A percentile compares a stretch with the other conserved stretches of the same genome.
Evolutionary conservation across 192 early-diverging fungal genomes (phyloP).

Genomic region (Physocladia obscura): DNA sequence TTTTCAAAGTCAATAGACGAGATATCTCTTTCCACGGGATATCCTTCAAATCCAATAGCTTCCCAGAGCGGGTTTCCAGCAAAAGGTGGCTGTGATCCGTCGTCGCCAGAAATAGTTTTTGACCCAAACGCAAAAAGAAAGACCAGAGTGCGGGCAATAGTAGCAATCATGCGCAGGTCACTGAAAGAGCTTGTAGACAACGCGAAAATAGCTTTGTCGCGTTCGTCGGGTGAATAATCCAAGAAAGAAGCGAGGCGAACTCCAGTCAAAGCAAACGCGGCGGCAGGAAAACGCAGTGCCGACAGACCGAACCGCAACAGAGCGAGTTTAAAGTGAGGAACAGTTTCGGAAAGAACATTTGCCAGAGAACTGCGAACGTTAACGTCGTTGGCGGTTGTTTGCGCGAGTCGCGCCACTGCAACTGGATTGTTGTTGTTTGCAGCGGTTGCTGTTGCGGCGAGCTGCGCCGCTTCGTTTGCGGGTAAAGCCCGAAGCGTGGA

Average conservation of each 20-base stretch:
- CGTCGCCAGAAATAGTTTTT: too few species aligned
- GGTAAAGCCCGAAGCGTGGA: too few species aligned
- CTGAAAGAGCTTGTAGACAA: neutral
- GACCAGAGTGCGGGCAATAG: neutral
- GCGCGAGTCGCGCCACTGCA: neutral
- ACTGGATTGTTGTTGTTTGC: too few species aligned
- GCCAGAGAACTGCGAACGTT: neutral
- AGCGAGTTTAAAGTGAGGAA: neutral
- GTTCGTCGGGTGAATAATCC: neutral
- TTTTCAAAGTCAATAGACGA: constrained; percentile 34
- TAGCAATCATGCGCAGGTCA: neutral
- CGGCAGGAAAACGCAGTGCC: neutral
- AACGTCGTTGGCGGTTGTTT: neutral
- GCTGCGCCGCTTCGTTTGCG: too few species aligned
- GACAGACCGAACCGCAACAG: neutral
- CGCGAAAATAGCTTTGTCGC: neutral
- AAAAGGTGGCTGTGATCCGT: too few species aligned
- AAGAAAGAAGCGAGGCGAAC: neutral
- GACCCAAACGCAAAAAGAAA: neutral
- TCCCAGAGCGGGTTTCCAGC: constrained; percentile 34
- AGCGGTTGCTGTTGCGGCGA: too few species aligned
- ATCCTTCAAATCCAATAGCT: constrained; percentile 57
- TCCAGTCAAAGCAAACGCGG: neutral
- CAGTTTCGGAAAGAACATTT: neutral
- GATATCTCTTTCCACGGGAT: constrained; percentile 45